These are phyloP conservation scores for Aspergillus sp. DNA, from an alignment of 2,329 filamentous ascomycete genomes.

Conservation along the genomic window DNA sequence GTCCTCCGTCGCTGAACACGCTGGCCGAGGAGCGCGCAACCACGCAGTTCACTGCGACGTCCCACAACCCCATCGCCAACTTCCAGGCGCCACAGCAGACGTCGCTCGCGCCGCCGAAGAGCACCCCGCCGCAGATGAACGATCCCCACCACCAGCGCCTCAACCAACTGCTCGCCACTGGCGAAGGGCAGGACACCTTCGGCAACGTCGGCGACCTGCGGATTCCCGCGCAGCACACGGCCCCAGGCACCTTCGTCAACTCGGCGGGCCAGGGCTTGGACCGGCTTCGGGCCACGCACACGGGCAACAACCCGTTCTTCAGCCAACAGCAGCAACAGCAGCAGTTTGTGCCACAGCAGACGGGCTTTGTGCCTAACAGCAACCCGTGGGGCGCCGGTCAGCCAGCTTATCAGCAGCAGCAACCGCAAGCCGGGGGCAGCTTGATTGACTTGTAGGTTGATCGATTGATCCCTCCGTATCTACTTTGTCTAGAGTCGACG, in stretches of 20 bases:
- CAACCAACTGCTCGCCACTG: conserved; percentile 79
- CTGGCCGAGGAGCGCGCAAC: conserved; percentile 83
- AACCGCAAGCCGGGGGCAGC: conserved; percentile 52
- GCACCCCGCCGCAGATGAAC: conserved; percentile 29
- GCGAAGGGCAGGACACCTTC: conserved; percentile 95
- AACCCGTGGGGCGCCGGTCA: conserved; percentile 57
- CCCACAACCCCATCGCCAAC: conserved; percentile 48
- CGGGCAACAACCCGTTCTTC: conserved; percentile 88
- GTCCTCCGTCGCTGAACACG: conserved; percentile 69
- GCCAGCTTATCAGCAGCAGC: conserved; percentile 45
- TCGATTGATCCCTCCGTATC: neutral
- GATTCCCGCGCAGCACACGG: conserved; percentile 94
- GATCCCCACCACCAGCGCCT: conserved; percentile 69
- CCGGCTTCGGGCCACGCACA: conserved; percentile 64
- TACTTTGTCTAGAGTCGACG: neutral
- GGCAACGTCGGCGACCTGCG: conserved; percentile 95
- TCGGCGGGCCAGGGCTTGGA: conserved; percentile 81
- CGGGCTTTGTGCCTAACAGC: conserved; percentile 42
- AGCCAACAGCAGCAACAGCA: conserved; percentile 52
- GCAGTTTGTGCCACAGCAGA: conserved; percentile 51
- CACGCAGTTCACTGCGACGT: conserved; percentile 55
- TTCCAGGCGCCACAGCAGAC: conserved; percentile 39
- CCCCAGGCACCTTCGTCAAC: conserved; percentile 94
- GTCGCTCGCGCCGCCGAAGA: conserved; percentile 33
- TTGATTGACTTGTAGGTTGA: conserved; percentile 58